Percentiles rank a stretch among this genome's conserved stretches.
These are phyloP conservation scores for Escovopsis sp. DNA, from an alignment of 2,329 filamentous ascomycete species.

Conservation along the genomic window DNA sequence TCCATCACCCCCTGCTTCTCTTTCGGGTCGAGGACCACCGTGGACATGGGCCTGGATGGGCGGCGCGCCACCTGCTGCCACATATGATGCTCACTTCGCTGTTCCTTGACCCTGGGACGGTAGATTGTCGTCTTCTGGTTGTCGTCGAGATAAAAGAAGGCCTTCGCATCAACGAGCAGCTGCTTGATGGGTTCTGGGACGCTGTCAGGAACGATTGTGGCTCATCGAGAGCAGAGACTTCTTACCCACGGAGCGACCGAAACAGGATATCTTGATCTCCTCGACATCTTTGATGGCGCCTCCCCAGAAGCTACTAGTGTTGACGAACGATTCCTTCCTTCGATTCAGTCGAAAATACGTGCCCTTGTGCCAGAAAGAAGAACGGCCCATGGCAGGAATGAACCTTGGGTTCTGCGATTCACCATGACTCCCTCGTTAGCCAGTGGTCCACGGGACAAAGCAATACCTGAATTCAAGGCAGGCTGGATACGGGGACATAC, in stretches of 20 bases:
- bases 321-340: constrained; percentile 27
- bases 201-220: background rate
- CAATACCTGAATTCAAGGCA: too few relatives aligned
- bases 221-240: background rate
- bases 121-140: constrained; percentile 44
- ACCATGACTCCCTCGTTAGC: background rate
- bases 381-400: constrained; percentile 37
- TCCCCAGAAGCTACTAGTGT: constrained; percentile 17
- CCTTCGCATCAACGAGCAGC: constrained; percentile 38
- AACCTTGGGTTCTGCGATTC: constrained; percentile 30
- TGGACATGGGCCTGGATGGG: constrained; percentile 56
- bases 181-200: constrained; percentile 36
- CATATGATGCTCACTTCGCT: constrained; percentile 29
- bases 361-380: constrained; percentile 39
- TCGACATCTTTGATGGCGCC: constrained; percentile 35
- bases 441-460: background rate
- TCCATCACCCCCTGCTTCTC: constrained; percentile 52
- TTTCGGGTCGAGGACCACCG: constrained; percentile 55
- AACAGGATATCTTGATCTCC: constrained; percentile 38
- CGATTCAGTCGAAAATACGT: constrained; percentile 35
- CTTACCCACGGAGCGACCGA: constrained; percentile 29
- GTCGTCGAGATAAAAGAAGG: constrained; percentile 35
- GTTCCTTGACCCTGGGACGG: constrained; percentile 32
- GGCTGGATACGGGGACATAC: constrained; percentile 15
- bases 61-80: constrained; percentile 47